Evolutionary conservation across 2,329 filamentous ascomycete genomes (phyloP).

Genomic region (Coniochaeta sp.): DNA sequence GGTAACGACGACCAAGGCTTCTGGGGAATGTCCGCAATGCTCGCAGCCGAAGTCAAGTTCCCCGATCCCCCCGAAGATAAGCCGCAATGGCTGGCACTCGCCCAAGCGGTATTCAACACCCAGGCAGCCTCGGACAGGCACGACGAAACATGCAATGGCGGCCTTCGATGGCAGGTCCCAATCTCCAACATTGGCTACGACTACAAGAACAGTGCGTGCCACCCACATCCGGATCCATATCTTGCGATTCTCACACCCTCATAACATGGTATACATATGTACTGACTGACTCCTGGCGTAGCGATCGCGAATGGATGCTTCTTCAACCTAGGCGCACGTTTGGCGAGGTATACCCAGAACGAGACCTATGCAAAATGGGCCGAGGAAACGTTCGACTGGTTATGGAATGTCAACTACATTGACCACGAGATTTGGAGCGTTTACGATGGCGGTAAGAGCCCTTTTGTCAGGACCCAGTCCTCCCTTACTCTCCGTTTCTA

Average conservation of each 20-base stretch:
- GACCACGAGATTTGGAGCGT: constrained; percentile 42
- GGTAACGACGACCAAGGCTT: constrained; percentile 67
- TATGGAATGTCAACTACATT: constrained; percentile 39
- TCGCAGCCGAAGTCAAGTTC: constrained; percentile 59
- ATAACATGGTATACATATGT: not conserved
- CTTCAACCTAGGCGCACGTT: constrained; percentile 46
- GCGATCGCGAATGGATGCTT: constrained; percentile 45
- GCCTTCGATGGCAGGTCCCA: constrained; percentile 73
- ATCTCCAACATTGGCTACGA: constrained; percentile 67
- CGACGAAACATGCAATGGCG: constrained; percentile 55
- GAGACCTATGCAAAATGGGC: constrained; percentile 50
- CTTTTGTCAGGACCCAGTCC: too few relatives aligned
- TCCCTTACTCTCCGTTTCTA: too few relatives aligned
- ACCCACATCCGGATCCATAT: constrained; percentile 33
- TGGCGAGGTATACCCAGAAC: constrained; percentile 55
- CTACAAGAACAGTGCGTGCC: constrained; percentile 61
- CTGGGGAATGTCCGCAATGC: constrained; percentile 63
- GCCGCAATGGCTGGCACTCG: constrained; percentile 57
- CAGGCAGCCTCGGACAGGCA: constrained; percentile 56
- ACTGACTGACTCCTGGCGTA: not conserved
- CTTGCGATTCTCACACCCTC: constrained; percentile 48
- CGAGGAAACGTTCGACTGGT: constrained; percentile 50
- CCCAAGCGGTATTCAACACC: constrained; percentile 63
- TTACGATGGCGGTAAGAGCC: constrained; percentile 58
- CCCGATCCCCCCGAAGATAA: constrained; percentile 47